These are phyloP conservation scores for Sarocladium strictum DNA, from an alignment of 2,329 filamentous ascomycete genomes.

Conservation along the genomic window DNA sequence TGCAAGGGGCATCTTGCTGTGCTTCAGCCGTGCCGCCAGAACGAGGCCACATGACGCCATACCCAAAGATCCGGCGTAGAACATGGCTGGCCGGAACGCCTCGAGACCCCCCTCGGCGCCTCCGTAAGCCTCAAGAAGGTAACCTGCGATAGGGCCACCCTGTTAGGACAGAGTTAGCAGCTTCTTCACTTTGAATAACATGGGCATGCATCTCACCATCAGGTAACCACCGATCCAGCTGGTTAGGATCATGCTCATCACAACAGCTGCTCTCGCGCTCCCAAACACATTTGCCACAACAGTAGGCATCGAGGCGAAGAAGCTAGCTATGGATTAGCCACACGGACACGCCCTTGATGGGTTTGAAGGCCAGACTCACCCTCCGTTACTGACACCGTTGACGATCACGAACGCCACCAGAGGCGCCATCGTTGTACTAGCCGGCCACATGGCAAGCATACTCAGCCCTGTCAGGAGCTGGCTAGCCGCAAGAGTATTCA, in stretches of 20 bases:
- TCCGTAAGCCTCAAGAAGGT: constrained; percentile 49
- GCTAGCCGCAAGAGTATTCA: constrained; percentile 48
- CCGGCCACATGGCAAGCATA: constrained; percentile 57
- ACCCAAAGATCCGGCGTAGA: constrained; percentile 51
- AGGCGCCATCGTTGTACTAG: constrained; percentile 46
- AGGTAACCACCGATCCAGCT: constrained; percentile 58
- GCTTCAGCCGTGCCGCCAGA: constrained; percentile 34
- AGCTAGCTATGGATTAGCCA: constrained; percentile 26
- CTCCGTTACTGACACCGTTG: constrained; percentile 55
- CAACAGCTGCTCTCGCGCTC: constrained; percentile 45
- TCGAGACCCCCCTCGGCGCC: constrained; percentile 41
- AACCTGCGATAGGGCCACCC: constrained; percentile 55
- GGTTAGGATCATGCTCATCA: constrained; percentile 56
- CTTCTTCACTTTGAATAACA: neutral
- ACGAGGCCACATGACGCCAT: constrained; percentile 38
- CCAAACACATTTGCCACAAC: constrained; percentile 56
- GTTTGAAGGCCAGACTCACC: neutral
- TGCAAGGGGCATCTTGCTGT: constrained; percentile 29
- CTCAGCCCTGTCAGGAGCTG: constrained; percentile 48
- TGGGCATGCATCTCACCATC: constrained; percentile 34
- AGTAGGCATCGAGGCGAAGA: constrained; percentile 59
- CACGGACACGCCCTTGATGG: neutral
- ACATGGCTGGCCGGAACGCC: constrained; percentile 55
- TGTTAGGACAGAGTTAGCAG: constrained; percentile 17
- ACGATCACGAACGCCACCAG: constrained; percentile 51